Percentiles rank a stretch among this genome's conserved stretches.
These are phyloP conservation scores for Diaporthe velutina DNA, from an alignment of 2,329 filamentous ascomycete species.

Conservation along the genomic window DNA sequence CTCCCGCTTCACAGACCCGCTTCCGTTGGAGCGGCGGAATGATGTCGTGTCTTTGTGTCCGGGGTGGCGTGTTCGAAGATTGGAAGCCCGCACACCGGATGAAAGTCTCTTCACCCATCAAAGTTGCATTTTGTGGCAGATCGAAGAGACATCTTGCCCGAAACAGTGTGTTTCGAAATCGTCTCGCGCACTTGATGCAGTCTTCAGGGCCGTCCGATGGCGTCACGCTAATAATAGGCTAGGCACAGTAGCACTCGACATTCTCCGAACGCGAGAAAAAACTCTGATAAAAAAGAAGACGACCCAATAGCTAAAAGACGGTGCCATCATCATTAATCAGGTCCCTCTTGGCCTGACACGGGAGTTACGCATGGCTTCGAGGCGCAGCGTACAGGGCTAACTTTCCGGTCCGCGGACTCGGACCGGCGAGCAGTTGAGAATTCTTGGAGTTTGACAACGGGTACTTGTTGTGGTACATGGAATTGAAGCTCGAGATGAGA, in stretches of 20 bases:
- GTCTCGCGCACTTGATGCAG: conserved; percentile 17
- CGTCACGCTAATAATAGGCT: conserved; percentile 18
- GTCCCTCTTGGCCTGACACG: background rate
- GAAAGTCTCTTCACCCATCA: background rate
- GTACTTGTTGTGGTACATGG: background rate
- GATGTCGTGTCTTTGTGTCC: conserved; percentile 9
- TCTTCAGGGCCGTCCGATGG: background rate
- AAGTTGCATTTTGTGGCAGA: background rate
- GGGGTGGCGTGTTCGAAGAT: background rate
- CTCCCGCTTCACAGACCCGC: conserved; percentile 19
- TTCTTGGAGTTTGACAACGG: background rate
- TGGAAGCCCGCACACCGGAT: background rate
- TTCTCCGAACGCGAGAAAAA: background rate
- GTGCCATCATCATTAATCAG: conserved; percentile 27
- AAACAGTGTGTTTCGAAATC: conserved; percentile 20
- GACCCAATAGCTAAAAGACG: background rate
- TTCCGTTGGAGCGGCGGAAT: conserved; percentile 26
- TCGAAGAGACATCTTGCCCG: background rate
- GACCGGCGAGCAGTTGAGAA: background rate
- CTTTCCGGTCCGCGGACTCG: conserved; percentile 1
- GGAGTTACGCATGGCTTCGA: conserved; percentile 10
- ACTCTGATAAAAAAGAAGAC: background rate
- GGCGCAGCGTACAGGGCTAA: conserved; percentile 27
- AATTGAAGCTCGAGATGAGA: background rate
- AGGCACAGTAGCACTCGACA: background rate